Percentiles rank a stretch among this genome's conserved stretches.
Evolutionary conservation across 768 basidiomycete species (phyloP).

Genomic region (Lentinula edodes): DNA sequence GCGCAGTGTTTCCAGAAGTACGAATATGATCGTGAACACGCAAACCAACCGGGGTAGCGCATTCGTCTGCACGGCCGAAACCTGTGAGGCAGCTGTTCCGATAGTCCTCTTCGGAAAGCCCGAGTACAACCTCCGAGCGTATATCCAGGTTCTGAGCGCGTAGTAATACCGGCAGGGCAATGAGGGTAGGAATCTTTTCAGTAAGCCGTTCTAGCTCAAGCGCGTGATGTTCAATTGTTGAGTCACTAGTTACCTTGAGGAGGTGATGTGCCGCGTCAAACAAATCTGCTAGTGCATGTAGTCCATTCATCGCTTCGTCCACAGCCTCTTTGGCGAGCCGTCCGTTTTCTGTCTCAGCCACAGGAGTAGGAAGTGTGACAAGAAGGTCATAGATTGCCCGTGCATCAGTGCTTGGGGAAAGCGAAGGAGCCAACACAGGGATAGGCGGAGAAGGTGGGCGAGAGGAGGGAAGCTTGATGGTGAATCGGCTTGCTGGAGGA

Average conservation of each 20-base stretch:
- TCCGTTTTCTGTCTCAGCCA: conserved; percentile 37
- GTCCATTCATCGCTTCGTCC: conserved; percentile 67
- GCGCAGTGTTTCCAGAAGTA: background rate
- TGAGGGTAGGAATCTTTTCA: conserved; percentile 64
- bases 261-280: conserved; percentile 42
- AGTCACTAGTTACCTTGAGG: conserved; percentile 13
- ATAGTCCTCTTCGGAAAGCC: conserved; percentile 58
- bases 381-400: conserved; percentile 60
- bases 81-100: conserved; percentile 65
- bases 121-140: conserved; percentile 50
- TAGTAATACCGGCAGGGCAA: conserved; percentile 66
- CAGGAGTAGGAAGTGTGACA: conserved; percentile 55
- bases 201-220: conserved; percentile 49
- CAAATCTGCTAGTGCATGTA: conserved; percentile 51
- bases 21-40: conserved; percentile 39
- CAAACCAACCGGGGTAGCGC: conserved; percentile 51
- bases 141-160: conserved; percentile 33
- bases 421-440: conserved; percentile 24
- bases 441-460: conserved; percentile 61
- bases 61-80: conserved; percentile 76
- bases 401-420: conserved; percentile 42
- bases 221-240: conserved; percentile 23
- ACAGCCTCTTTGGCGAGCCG: conserved; percentile 74
- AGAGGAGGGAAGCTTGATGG: conserved; percentile 60
- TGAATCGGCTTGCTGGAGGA: conserved; percentile 54